Conservation (phyloP, 2,329 filamentous ascomycete species). For the Macrophomina phaseolina region DNA sequence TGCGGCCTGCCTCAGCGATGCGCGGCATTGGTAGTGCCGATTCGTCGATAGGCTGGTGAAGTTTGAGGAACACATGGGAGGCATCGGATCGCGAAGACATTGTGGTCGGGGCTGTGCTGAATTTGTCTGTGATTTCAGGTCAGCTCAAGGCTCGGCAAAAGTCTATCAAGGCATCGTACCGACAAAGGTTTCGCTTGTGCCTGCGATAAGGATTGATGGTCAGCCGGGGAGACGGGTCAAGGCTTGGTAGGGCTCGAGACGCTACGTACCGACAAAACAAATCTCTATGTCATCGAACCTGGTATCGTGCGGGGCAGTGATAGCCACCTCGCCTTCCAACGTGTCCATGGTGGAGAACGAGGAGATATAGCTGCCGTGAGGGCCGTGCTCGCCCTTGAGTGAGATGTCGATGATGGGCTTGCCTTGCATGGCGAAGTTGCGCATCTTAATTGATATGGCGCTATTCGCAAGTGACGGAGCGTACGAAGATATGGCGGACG, state of each 20-base stretch:
- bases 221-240: constrained; percentile 25
- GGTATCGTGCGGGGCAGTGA: constrained; percentile 58
- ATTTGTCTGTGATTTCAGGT: constrained; percentile 49
- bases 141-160: neutral
- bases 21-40: constrained; percentile 60
- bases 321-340: constrained; percentile 59
- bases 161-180: neutral
- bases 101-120: constrained; percentile 57
- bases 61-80: constrained; percentile 65
- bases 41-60: constrained; percentile 64
- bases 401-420: constrained; percentile 52
- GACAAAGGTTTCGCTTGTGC: constrained; percentile 58
- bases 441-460: constrained; percentile 36
- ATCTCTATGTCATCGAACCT: constrained; percentile 65
- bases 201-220: constrained; percentile 39
- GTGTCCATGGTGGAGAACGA: constrained; percentile 64
- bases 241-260: neutral
- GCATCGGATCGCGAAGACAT: constrained; percentile 62
- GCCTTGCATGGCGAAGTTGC: constrained; percentile 40
- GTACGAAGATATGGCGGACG: constrained; percentile 12
- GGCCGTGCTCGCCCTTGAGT: constrained; percentile 42
- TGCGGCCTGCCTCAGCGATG: constrained; percentile 59
- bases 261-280: constrained; percentile 59
- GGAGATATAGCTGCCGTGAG: constrained; percentile 43
- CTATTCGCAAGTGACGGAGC: neutral